Evolutionary conservation across 805 yeast species (phyloP).

Genomic region (Metschnikowia vanudenii): DNA sequence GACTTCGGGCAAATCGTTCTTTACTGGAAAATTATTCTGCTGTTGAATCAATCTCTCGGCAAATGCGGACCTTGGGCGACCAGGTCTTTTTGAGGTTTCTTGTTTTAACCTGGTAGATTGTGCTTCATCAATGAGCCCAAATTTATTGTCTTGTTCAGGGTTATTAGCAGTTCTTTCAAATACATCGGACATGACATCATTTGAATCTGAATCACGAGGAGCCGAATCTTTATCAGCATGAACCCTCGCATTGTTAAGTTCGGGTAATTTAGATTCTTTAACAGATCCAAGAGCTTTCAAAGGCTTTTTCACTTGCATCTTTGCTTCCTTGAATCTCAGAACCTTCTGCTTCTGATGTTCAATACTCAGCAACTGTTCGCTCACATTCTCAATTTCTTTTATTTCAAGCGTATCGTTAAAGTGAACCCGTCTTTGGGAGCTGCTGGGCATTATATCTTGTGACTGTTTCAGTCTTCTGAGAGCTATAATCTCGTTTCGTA

Average conservation of each 20-base stretch:
- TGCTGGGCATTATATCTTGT: neutral
- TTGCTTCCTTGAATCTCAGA: conserved; percentile 22
- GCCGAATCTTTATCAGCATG: neutral
- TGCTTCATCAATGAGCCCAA: neutral
- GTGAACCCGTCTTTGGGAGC: conserved; percentile 37
- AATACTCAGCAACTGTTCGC: conserved; percentile 42
- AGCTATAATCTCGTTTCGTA: conserved; percentile 43
- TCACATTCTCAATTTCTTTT: conserved; percentile 58
- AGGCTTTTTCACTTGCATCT: conserved; percentile 6
- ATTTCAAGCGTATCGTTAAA: conserved; percentile 55
- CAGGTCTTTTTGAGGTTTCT: neutral
- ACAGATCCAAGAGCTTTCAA: neutral
- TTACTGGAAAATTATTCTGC: neutral
- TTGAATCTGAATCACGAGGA: neutral
- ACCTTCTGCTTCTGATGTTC: conserved; percentile 21
- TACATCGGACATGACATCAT: conserved; percentile 1
- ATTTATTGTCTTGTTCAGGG: neutral
- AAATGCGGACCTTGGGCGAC: neutral
- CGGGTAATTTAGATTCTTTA: neutral
- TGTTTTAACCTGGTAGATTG: neutral
- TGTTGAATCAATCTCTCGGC: neutral
- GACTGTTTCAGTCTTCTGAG: conserved; percentile 19
- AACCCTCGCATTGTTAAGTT: neutral
- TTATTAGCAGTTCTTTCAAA: conserved; percentile 1
- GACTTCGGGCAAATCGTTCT: neutral